Evolutionary conservation across 805 yeast species (phyloP), one percentile per base, ranked within the genome.

Genomic region (Metschnikowia sp.): DNA sequence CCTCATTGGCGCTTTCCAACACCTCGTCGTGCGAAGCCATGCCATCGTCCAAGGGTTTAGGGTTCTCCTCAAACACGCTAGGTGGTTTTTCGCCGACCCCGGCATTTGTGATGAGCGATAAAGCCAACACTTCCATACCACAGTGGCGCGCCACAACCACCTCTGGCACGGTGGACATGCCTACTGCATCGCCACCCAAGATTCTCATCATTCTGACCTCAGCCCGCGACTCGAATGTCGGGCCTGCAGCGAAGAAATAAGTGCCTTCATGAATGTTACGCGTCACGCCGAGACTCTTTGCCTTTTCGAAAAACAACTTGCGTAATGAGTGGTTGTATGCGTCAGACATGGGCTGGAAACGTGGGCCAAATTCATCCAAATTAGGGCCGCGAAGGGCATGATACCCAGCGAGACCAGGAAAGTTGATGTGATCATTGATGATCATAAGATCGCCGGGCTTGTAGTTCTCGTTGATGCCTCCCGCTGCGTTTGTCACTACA

Each of bases 131-230:
- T 53, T 73, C 77, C 70, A 94, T 66, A 1, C 91, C 96, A 49
- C 83, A 78, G 64, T 94, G 98, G 63, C 96, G 82, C 2, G 97
- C 98, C 15, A 89, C 85, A 51, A 89, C 81, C 2, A 89, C 96
- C 66, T 92, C 99, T 0, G 99, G 97, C 32, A 92, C 97, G 0
- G 98, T 94, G 48, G 96, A 86, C 99, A 92, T 92, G 4, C 98
- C 98, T 2, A 91, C 98, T 0, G 94, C 87, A 65, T 92, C 98
- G 43, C 88, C 97, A 9, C 98, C 98, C 29, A 86, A 54, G 6
- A 69, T 56, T 50, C 82, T 66, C 40, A 92, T 71, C 75, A 84
- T 74, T 48, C 96, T 75, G n/a, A 85, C 86, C 69, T 92, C 99
- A 0, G 97, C 96, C 58, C 97, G 76, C 3, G 88, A 79, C 70